A percentile compares a stretch with the other conserved stretches of the same genome.
These are phyloP conservation scores for Conticribra guillardii DNA, from an alignment of 108 stramenopile genomes.

Conservation along the genomic window DNA sequence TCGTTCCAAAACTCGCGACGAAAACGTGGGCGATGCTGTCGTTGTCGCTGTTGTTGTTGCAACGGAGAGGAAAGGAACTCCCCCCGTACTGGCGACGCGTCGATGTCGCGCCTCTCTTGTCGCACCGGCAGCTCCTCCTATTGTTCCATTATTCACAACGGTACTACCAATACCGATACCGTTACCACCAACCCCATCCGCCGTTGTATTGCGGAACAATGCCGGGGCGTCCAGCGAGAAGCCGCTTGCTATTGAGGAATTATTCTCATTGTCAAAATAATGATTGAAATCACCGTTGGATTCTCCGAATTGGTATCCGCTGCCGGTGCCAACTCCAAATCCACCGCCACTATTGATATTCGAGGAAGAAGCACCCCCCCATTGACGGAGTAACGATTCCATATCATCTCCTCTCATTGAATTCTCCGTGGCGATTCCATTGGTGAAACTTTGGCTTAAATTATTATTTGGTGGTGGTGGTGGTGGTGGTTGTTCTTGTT, in stretches of 20 bases:
- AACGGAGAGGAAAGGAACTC: slow-evolving; percentile 2
- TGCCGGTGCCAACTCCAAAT: not conserved
- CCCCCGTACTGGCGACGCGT: slow-evolving; percentile 25
- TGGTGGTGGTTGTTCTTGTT: too few species aligned
- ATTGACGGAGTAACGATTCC: slow-evolving; percentile 14
- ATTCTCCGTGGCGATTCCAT: too few species aligned
- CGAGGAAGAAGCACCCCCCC: slow-evolving; percentile 9
- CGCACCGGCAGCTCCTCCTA: too few species aligned
- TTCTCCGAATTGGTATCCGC: not conserved
- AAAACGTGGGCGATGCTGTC: not conserved
- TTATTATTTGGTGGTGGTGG: too few species aligned
- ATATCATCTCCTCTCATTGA: too few species aligned
- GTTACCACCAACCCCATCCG: too few species aligned
- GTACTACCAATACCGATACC: not conserved
- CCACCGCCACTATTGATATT: not conserved
- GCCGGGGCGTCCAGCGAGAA: too few species aligned
- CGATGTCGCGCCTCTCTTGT: slow-evolving; percentile 15
- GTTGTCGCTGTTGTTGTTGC: too few species aligned
- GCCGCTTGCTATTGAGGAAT: too few species aligned
- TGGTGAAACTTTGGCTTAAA: too few species aligned
- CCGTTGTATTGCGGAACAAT: too few species aligned
- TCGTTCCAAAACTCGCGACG: not conserved
- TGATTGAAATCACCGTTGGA: not conserved
- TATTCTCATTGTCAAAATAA: too few species aligned
- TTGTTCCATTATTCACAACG: not conserved